A percentile compares a stretch with the other conserved stretches of the same genome.
phyloP scores from a whole-genome alignment of 2,329 filamentous ascomycete genomes.

The Diaporthe caulivora region DNA sequence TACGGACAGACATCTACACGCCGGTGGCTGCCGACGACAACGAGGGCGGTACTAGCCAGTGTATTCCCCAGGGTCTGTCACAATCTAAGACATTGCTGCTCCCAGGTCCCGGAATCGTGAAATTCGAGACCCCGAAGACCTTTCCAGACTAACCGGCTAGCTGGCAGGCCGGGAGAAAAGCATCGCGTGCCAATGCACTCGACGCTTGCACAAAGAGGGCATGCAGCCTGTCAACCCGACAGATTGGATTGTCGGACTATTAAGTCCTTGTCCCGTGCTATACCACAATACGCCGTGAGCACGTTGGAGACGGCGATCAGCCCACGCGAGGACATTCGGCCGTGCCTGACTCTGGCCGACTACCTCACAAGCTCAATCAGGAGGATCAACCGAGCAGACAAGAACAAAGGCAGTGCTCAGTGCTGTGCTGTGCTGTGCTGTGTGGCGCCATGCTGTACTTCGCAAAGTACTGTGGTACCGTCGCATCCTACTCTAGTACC shows the following conservation, averaged over 20 bases:
- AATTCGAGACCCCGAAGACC: neutral
- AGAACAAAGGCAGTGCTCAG: neutral
- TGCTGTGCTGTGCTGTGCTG: neutral
- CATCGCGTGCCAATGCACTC: neutral
- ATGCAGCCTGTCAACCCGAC: constrained; percentile 22
- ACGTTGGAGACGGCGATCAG: constrained; percentile 1
- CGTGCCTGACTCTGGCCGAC: constrained; percentile 21
- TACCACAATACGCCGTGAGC: neutral
- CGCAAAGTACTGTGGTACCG: neutral
- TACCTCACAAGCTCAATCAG: no score
- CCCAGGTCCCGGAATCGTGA: constrained; percentile 11
- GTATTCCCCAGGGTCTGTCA: neutral
- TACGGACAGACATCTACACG: neutral
- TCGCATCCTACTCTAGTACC: neutral
- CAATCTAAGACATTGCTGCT: constrained; percentile 9
- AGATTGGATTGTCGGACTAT: neutral
- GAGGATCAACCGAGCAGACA: neutral
- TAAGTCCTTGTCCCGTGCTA: constrained; percentile 8
- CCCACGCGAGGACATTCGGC: constrained; percentile 1
- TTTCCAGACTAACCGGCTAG: constrained; percentile 4
- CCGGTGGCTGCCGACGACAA: constrained; percentile 2
- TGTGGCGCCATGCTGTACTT: neutral
- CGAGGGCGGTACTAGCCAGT: neutral
- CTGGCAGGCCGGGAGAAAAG: constrained; percentile 23
- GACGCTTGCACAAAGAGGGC: neutral